Conservation (phyloP, 345 rosid genomes). For the Geranium brycei region DNA sequence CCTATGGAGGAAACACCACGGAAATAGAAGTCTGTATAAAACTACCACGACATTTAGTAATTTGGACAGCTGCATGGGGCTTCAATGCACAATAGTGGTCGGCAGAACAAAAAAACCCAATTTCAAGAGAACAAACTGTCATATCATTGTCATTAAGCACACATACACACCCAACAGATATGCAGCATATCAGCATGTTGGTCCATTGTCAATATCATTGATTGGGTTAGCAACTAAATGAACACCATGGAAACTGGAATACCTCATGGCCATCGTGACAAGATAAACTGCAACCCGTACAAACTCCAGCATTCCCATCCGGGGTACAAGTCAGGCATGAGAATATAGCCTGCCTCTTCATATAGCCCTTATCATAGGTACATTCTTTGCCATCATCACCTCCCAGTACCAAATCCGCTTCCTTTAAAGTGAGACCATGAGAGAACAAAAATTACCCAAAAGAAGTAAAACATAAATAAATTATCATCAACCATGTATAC, state of each 20-base stretch:
- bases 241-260: conserved; percentile 2
- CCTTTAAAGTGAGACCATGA: conserved; percentile 27
- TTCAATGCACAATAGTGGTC: no score
- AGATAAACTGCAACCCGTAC: conserved; percentile 89
- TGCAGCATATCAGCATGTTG: no score
- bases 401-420: conserved; percentile 91
- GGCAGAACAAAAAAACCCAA: background rate
- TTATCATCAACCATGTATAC: background rate
- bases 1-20: no score
- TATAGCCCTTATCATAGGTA: conserved; percentile 68
- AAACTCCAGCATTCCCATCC: conserved; percentile 81
- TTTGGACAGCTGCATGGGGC: no score
- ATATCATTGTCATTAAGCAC: no score
- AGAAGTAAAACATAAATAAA: no score
- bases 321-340: conserved; percentile 90
- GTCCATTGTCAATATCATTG: no score
- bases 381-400: conserved; percentile 95
- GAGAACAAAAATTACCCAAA: conserved; percentile 3
- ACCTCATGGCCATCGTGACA: conserved; percentile 99
- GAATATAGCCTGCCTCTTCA: conserved; percentile 91
- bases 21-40: background rate
- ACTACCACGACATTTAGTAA: background rate
- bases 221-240: no score
- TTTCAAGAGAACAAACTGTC: no score
- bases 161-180: no score